Conservation (phyloP, 768 basidiomycete species). For the Trametes meyenii region DNA sequence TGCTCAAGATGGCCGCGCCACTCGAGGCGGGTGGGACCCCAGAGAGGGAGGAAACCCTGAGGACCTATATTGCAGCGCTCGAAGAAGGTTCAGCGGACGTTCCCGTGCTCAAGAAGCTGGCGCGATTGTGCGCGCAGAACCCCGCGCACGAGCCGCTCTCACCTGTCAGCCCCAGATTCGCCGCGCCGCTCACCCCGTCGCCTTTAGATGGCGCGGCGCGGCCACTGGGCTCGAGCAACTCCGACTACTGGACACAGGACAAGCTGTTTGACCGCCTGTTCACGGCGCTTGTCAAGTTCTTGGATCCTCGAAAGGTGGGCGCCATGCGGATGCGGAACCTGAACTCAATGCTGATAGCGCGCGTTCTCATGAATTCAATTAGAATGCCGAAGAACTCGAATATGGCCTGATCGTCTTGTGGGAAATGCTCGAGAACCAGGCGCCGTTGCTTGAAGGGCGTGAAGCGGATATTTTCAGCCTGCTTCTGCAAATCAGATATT, state of each 20-base stretch:
- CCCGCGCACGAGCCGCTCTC: constrained; percentile 54
- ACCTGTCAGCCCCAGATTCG: constrained; percentile 54
- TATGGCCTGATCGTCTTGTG: constrained; percentile 82
- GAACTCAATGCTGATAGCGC: constrained; percentile 21
- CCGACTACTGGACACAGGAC: constrained; percentile 73
- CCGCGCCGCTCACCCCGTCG: constrained; percentile 58
- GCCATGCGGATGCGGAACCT: constrained; percentile 2
- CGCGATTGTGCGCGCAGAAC: constrained; percentile 63
- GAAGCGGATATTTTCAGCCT: constrained; percentile 77
- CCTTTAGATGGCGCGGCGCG: constrained; percentile 48
- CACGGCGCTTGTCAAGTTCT: constrained; percentile 60
- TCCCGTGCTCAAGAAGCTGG: constrained; percentile 63
- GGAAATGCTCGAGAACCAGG: constrained; percentile 82
- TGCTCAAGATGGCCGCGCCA: constrained; percentile 51
- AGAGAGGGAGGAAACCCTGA: constrained; percentile 53
- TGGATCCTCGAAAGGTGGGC: constrained; percentile 64
- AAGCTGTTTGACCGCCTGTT: constrained; percentile 74
- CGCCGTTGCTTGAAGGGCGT: constrained; percentile 71
- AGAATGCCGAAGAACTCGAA: constrained; percentile 70
- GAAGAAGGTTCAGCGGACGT: constrained; percentile 55
- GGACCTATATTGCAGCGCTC: constrained; percentile 55
- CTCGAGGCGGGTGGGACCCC: constrained; percentile 41
- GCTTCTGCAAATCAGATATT: constrained; percentile 73
- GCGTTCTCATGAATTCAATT: constrained; percentile 21
- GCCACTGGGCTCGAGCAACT: constrained; percentile 47